Base-by-base conservation (phyloP, 148 eudicot species). In the Rheum nobile region DNA sequence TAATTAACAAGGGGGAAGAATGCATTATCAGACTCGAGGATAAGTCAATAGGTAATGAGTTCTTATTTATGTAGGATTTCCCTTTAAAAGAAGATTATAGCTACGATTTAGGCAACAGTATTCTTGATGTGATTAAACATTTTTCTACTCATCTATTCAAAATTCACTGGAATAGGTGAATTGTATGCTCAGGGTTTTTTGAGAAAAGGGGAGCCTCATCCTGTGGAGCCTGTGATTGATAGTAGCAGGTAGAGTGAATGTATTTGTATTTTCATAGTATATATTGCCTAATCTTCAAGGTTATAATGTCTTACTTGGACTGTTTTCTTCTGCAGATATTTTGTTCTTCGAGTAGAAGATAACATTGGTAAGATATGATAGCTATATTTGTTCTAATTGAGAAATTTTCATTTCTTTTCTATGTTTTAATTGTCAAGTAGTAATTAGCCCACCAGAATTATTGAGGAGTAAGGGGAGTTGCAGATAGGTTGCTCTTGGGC, bases 1-100 rank as follows among this genome's bases (percentile, higher is more conserved):
- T 91, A 74, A 67, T 91, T 61, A 90, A 96, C 82, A 91, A 95
- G 85, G 97, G 96, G 61, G 97, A 87, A 79, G 97, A 91, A 77
- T 95, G 98, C 87, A 95, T 95, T 52, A 95, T 95, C 80, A 86
- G 83, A 76, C 93, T 95, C 41, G 97, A 91, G 82, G 98, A 91
- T 77, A 91, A 91, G 85, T 76, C 86, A 61, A 89, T 91, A 80
- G 96, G 97, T 91, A 77, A 72, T 52, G 35, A 21, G 28, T 29
- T 50, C 32, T 29, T 71, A 55, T 8, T 31, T 37, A 55, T 42
- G 57, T 4, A 50, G 24, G 24, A 39, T 68, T 35, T 67, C 42
- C 41, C 13, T 31, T 67, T 16, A 32, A 67, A 11, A 34, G n/a
- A 10, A 57, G 19, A 12, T 26, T 16, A 48, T n/a, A 19, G 7